Evolutionary conservation across 371 early-diverging fungal genomes (phyloP).

Genomic region (Fennellomyces sp.): DNA sequence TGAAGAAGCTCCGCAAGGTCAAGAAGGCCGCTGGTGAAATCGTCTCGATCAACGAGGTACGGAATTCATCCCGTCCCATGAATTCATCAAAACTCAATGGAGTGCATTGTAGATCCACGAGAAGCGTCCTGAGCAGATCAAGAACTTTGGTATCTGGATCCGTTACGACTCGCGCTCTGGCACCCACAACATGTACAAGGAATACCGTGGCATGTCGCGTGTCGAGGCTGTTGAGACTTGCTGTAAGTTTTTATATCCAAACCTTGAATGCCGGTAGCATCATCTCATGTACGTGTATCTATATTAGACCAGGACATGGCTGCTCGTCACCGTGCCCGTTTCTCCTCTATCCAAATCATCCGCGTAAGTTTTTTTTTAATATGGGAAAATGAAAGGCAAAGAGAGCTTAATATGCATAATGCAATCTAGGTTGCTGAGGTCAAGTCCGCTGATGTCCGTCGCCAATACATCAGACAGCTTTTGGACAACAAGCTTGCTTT

Average conservation of each 20-base stretch:
- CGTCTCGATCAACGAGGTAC: slow-evolving; percentile 92
- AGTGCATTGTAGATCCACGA: slow-evolving; percentile 77
- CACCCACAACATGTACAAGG: slow-evolving; percentile 99
- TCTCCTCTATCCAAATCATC: slow-evolving; percentile 95
- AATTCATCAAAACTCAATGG: no score
- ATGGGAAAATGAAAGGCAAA: slow-evolving; percentile 26
- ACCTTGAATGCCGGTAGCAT: neutral
- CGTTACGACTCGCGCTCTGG: slow-evolving; percentile 98
- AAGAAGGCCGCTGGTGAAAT: slow-evolving; percentile 97
- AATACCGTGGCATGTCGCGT: slow-evolving; percentile 97
- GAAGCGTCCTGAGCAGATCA: slow-evolving; percentile 87
- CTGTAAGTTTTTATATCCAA: slow-evolving; percentile 41
- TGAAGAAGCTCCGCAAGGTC: slow-evolving; percentile 97
- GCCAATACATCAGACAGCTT: slow-evolving; percentile 95
- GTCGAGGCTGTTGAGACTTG: slow-evolving; percentile 90
- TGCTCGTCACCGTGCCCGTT: slow-evolving; percentile 96
- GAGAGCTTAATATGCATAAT: no score
- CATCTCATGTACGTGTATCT: no score
- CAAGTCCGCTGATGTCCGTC: slow-evolving; percentile 84
- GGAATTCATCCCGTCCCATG: no score
- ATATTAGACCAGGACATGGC: slow-evolving; percentile 92
- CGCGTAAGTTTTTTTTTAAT: slow-evolving; percentile 32
- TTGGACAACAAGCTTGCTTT: slow-evolving; percentile 84
- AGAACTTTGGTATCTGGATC: slow-evolving; percentile 99
- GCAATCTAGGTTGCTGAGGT: slow-evolving; percentile 91